Evolutionary conservation across 2,329 filamentous ascomycete species (phyloP).

Genomic region (Aplosporella prunicola): DNA sequence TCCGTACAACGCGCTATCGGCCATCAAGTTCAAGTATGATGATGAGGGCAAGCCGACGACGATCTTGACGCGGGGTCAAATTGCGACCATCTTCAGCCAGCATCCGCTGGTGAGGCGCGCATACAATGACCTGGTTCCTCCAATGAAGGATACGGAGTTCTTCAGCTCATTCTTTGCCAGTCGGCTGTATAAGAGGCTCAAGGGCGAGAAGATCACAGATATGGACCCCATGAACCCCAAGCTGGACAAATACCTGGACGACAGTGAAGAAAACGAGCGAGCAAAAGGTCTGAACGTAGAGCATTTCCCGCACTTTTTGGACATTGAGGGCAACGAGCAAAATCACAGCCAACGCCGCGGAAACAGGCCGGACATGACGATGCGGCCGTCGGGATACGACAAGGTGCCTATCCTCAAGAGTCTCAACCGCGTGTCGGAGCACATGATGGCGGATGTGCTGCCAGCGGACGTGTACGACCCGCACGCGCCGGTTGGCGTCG

Average conservation of each 20-base stretch:
- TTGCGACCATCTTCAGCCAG: constrained; percentile 85
- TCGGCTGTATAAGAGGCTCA: constrained; percentile 78
- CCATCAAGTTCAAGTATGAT: constrained; percentile 70
- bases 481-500: constrained; percentile 55
- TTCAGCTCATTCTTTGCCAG: constrained; percentile 94
- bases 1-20: constrained; percentile 86
- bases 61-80: constrained; percentile 73
- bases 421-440: constrained; percentile 83
- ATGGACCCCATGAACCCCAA: constrained; percentile 66
- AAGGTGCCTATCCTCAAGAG: constrained; percentile 85
- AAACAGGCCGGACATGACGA: constrained; percentile 81
- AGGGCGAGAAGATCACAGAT: constrained; percentile 77
- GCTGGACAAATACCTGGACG: constrained; percentile 77
- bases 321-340: constrained; percentile 89
- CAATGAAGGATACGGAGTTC: constrained; percentile 58
- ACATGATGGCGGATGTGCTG: constrained; percentile 80
- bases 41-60: constrained; percentile 53
- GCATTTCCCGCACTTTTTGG: constrained; percentile 78
- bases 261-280: constrained; percentile 50
- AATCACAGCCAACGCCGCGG: constrained; percentile 82
- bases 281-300: constrained; percentile 41
- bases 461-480: constrained; percentile 60
- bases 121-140: constrained; percentile 81
- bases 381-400: constrained; percentile 63
- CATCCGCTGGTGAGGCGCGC: constrained; percentile 83